Percentiles rank a stretch among this genome's conserved stretches.
Conservation (phyloP, 192 early-diverging fungal species). For the Backusella tarrabulga region DNA sequence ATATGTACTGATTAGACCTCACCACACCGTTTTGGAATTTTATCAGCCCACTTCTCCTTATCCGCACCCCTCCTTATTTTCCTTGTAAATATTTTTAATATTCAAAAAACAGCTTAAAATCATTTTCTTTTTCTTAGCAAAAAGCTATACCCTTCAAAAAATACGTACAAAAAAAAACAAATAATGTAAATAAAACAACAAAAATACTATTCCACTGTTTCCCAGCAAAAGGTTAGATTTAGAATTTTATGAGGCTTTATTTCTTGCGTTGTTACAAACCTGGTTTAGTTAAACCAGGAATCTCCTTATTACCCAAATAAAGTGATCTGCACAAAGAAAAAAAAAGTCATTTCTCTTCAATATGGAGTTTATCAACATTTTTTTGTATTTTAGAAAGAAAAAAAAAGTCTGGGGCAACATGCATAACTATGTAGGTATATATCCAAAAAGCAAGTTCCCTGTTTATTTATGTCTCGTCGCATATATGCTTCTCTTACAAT, state of each 20-base stretch:
- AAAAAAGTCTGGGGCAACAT: background rate
- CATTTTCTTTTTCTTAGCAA: background rate
- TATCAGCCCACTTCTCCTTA: constrained; percentile 5
- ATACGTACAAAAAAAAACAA: constrained; percentile 1
- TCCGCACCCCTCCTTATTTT: background rate
- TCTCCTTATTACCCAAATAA: background rate
- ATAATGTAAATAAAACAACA: background rate
- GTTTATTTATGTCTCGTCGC: background rate
- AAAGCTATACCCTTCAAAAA: background rate
- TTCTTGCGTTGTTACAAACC: background rate
- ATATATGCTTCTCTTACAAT: background rate
- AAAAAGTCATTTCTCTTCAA: background rate
- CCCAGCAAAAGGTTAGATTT: background rate
- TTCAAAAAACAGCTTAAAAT: constrained; percentile 6
- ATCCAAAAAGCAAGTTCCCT: background rate
- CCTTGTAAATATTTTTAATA: background rate
- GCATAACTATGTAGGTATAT: background rate
- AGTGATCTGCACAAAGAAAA: background rate
- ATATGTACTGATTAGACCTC: background rate
- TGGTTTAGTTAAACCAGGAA: background rate
- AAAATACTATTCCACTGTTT: background rate
- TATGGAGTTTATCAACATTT: background rate
- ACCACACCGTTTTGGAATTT: background rate
- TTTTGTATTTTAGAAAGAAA: background rate
- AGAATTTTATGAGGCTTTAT: background rate